phyloP scores from a whole-genome alignment of 2,329 filamentous ascomycete genomes.

The Ophiostoma montium region DNA sequence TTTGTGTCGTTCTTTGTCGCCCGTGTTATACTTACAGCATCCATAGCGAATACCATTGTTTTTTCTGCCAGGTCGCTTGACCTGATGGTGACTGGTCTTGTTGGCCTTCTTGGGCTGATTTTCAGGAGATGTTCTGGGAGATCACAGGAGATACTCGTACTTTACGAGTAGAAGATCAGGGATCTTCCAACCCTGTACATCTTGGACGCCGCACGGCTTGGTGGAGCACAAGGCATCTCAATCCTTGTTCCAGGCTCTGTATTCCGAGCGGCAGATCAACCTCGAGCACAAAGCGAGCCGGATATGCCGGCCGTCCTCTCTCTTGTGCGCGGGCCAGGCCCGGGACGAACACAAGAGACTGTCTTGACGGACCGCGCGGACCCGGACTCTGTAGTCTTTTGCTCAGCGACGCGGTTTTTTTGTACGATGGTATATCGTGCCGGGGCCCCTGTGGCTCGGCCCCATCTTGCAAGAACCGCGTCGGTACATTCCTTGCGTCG shows the following conservation, averaged over 20 bases:
- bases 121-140: too few relatives aligned
- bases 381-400: background rate
- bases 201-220: constrained; percentile 49
- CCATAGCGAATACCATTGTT: constrained; percentile 3
- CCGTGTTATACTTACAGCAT: constrained; percentile 2
- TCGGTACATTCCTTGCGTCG: background rate
- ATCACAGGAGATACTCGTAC: too few relatives aligned
- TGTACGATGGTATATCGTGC: background rate
- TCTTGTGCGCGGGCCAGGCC: too few relatives aligned
- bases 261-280: constrained; percentile 57
- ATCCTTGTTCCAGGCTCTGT: constrained; percentile 60
- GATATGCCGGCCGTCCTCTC: background rate
- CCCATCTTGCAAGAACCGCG: background rate
- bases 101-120: too few relatives aligned
- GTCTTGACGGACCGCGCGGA: background rate
- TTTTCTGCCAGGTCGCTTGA: too few relatives aligned
- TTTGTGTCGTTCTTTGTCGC: background rate
- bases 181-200: too few relatives aligned
- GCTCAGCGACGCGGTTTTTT: background rate
- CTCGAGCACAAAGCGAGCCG: constrained; percentile 1
- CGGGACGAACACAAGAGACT: background rate
- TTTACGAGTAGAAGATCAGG: too few relatives aligned
- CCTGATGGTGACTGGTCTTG: too few relatives aligned
- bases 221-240: constrained; percentile 58
- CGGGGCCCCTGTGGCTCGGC: background rate